phyloP scores from a whole-genome alignment of 371 early-diverging fungal species.

The Zychaea mexicana region DNA sequence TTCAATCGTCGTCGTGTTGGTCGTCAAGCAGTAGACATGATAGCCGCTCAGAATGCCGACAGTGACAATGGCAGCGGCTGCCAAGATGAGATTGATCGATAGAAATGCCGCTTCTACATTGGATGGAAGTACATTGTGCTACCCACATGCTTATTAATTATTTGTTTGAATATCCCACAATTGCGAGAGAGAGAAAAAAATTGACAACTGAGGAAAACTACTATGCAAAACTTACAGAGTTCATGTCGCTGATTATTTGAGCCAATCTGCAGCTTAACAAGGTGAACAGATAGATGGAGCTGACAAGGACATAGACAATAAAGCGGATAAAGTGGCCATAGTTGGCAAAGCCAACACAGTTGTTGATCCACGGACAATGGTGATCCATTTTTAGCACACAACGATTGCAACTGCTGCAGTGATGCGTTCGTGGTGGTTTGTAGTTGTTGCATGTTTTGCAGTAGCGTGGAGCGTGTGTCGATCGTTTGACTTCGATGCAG shows the following conservation, averaged over 20 bases:
- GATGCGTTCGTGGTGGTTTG: slow-evolving; percentile 86
- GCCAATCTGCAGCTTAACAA: slow-evolving; percentile 42
- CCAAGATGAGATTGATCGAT: slow-evolving; percentile 66
- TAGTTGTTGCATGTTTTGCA: slow-evolving; percentile 75
- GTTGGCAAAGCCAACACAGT: slow-evolving; percentile 92
- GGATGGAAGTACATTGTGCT: slow-evolving; percentile 50
- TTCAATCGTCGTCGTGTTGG: slow-evolving; percentile 97
- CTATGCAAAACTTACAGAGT: slow-evolving; percentile 6
- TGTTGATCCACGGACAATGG: slow-evolving; percentile 98
- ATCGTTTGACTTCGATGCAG: slow-evolving; percentile 71
- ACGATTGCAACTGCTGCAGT: slow-evolving; percentile 76
- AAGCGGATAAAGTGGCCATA: slow-evolving; percentile 91
- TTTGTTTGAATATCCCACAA: no score
- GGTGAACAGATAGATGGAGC: slow-evolving; percentile 49
- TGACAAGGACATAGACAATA: slow-evolving; percentile 68
- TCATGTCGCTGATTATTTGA: slow-evolving; percentile 32
- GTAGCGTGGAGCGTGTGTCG: slow-evolving; percentile 70
- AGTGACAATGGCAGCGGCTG: slow-evolving; percentile 68
- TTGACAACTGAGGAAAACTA: neutral
- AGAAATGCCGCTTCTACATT: slow-evolving; percentile 65
- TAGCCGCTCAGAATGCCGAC: slow-evolving; percentile 84
- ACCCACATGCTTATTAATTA: neutral
- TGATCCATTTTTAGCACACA: slow-evolving; percentile 94
- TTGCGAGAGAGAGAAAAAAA: neutral
- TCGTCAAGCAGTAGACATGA: slow-evolving; percentile 79